These are phyloP conservation scores for Stachybotrys elegans DNA, from an alignment of 2,329 filamentous ascomycete genomes.

Conservation along the genomic window DNA sequence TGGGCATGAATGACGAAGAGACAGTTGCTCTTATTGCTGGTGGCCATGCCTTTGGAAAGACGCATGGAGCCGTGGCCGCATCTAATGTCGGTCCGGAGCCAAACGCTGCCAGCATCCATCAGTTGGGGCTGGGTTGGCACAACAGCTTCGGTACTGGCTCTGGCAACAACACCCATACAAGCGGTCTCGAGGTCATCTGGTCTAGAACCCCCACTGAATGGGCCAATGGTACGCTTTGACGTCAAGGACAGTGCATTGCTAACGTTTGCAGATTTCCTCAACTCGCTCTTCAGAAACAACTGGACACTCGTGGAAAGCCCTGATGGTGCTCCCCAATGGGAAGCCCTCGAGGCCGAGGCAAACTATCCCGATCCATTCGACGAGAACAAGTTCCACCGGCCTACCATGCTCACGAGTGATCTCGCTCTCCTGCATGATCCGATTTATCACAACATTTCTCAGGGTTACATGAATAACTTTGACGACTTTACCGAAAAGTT, in stretches of 20 bases:
- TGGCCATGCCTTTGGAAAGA: constrained; percentile 77
- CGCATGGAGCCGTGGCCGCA: constrained; percentile 60
- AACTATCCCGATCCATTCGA: constrained; percentile 71
- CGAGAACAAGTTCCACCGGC: constrained; percentile 63
- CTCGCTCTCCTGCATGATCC: constrained; percentile 68
- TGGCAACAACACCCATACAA: constrained; percentile 69
- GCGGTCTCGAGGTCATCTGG: constrained; percentile 75
- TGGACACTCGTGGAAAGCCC: constrained; percentile 73
- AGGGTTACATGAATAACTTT: constrained; percentile 63
- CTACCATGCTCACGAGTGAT: constrained; percentile 75
- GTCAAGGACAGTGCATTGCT: too few species aligned
- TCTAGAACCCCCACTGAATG: constrained; percentile 65
- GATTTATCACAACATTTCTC: constrained; percentile 69
- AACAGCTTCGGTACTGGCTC: constrained; percentile 62
- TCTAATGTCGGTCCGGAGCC: constrained; percentile 63
- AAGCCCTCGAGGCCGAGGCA: constrained; percentile 61
- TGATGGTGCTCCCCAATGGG: constrained; percentile 72
- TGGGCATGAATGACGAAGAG: constrained; percentile 82
- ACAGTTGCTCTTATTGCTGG: constrained; percentile 75
- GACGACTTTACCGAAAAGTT: constrained; percentile 66
- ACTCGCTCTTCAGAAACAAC: constrained; percentile 73
- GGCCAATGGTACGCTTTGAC: background rate
- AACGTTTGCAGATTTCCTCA: constrained; percentile 65
- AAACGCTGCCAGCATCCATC: constrained; percentile 55
- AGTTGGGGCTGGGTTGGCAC: constrained; percentile 69